Conservation (phyloP, 805 yeast species). For the Candida oleophila region DNA sequence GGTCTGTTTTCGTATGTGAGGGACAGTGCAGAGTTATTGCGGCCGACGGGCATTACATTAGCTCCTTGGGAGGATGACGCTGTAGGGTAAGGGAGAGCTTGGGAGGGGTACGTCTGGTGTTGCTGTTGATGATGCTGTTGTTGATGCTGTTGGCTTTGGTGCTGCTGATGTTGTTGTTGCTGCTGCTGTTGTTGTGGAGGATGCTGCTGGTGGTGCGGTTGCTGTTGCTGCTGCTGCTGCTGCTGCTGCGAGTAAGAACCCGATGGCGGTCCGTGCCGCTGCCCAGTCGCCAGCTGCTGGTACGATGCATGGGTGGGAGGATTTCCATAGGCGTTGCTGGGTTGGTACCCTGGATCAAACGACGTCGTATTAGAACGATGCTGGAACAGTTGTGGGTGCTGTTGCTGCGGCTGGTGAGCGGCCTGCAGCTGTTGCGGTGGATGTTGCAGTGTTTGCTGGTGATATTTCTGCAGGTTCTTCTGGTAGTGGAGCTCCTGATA, state of each 20-base stretch:
- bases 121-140: conserved; percentile 4
- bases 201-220: conserved; percentile 7
- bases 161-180: conserved; percentile 10
- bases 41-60: not conserved
- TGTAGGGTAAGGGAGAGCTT: too few relatives aligned
- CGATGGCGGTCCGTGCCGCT: conserved; percentile 5
- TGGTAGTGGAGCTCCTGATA: conserved; percentile 8
- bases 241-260: not conserved
- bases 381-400: conserved; percentile 1
- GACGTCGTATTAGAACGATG: not conserved
- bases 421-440: conserved; percentile 5
- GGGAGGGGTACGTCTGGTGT: conserved; percentile 4
- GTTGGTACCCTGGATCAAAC: not conserved
- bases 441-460: conserved; percentile 2
- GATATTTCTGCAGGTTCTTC: conserved; percentile 3
- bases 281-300: conserved; percentile 1
- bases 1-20: conserved; percentile 7
- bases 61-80: conserved; percentile 10
- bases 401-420: conserved; percentile 2
- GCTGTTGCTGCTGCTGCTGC: conserved; percentile 4
- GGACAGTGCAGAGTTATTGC: conserved; percentile 8
- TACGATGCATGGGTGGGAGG: not conserved
- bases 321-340: not conserved
- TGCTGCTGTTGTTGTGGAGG: conserved; percentile 11
- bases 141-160: conserved; percentile 3